Evolutionary conservation across 495 filamentous ascomycete species (phyloP).

Genomic region (Penicillium samsonianum): DNA sequence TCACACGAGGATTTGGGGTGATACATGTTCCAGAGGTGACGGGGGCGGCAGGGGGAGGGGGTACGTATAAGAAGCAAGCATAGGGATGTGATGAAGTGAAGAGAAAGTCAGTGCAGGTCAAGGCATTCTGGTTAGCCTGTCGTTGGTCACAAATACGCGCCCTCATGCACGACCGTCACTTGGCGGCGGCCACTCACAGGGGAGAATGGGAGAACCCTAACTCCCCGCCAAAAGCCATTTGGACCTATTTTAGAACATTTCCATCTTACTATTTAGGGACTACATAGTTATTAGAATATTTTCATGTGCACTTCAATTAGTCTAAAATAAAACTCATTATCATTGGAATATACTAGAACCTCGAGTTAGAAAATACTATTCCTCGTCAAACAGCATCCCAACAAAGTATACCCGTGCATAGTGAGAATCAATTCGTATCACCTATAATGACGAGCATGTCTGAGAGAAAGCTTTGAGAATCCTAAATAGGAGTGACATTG

Average conservation of each 20-base stretch:
- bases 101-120: conserved; percentile 11
- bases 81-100: conserved; percentile 39
- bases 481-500: neutral
- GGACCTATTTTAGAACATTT: neutral
- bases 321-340: neutral
- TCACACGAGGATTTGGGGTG: conserved; percentile 14
- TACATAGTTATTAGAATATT: neutral
- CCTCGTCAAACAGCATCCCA: neutral
- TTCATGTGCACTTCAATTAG: neutral
- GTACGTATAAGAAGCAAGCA: conserved; percentile 28
- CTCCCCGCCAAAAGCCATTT: neutral
- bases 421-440: no score
- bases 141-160: conserved; percentile 43
- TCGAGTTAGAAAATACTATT: neutral
- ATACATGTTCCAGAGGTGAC: conserved; percentile 30
- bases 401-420: neutral
- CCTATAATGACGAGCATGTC: neutral
- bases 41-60: conserved; percentile 26
- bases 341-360: no score
- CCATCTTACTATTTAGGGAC: neutral
- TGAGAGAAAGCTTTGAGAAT: neutral
- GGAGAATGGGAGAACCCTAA: conserved; percentile 2
- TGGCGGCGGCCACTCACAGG: conserved; percentile 25
- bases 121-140: conserved; percentile 19
- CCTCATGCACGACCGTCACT: conserved; percentile 32